Evolutionary conservation across 2,329 filamentous ascomycete genomes (phyloP).

Genomic region (Neonectria ditissima): DNA sequence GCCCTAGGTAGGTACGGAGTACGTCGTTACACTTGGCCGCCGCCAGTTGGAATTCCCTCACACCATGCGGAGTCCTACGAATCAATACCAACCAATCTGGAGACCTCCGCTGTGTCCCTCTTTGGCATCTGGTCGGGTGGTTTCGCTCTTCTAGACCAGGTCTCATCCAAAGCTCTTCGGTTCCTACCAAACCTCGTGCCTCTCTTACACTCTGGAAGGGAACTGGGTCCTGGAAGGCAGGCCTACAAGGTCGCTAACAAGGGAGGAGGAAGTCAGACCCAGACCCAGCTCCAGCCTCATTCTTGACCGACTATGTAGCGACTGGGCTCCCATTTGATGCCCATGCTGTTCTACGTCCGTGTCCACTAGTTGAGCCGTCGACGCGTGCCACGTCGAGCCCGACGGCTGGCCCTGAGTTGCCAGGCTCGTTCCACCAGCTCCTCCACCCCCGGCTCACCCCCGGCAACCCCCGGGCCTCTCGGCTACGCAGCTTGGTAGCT

Average conservation of each 20-base stretch:
- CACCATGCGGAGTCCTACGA: neutral
- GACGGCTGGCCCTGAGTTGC: slow-evolving; percentile 38
- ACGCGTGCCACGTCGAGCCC: slow-evolving; percentile 45
- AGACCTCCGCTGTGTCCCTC: neutral
- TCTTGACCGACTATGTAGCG: neutral
- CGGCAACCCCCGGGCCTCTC: slow-evolving; percentile 2
- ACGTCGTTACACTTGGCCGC: neutral
- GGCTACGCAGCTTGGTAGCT: slow-evolving; percentile 8
- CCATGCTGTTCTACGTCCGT: slow-evolving; percentile 13
- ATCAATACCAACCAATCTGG: neutral
- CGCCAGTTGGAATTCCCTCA: slow-evolving; percentile 23
- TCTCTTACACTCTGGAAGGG: neutral
- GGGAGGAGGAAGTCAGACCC: neutral
- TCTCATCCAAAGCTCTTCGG: too few relatives aligned
- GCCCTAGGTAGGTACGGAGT: neutral
- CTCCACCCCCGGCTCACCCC: slow-evolving; percentile 31
- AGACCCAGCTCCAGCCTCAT: neutral
- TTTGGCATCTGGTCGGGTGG: neutral
- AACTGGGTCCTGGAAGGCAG: neutral
- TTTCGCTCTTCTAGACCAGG: neutral
- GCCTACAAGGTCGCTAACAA: neutral
- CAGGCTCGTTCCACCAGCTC: slow-evolving; percentile 40
- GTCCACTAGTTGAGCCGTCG: slow-evolving; percentile 29
- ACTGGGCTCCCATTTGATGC: neutral
- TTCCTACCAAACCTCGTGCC: neutral